Base-by-base conservation (phyloP, 108 stramenopile genomes). In the Skeletonema potamos region DNA sequence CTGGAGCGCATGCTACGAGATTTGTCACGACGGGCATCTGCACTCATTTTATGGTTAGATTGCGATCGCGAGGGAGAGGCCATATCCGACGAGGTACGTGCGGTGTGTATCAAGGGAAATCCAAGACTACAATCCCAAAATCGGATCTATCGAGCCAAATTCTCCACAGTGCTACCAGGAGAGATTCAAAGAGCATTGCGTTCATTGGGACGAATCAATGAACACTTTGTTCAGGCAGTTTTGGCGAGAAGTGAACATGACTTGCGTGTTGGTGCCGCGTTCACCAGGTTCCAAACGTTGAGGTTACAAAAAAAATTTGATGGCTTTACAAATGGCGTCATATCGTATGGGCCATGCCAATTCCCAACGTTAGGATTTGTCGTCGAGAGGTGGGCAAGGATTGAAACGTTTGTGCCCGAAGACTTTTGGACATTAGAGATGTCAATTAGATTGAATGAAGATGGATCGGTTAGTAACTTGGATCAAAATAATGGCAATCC, bases 331-430 rank as follows among this genome's bases (percentile, higher is more conserved):
- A 77, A 77, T 9, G 73, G 77, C 2, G 90, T 98, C 0, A 76
- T 99, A 20, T 86, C 85, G 43, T 99, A 98, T 73, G 99, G 99
- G 15, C 97, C 99, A 1, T 99, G 99, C 71, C 99, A 99, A 70
- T 99, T 99, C 75, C 99, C 99, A 1, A 99, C 98, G 3, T 77
- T 99, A 41, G 99, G 99, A n/a, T 99, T 99, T 80, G 93, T 99
- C n/a, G 99, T 98, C 4, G 97, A 97, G 57, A 80, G 99, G 57
- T 96, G 96, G 91, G 93, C 94, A 13, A 67, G 92, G 51, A 98
- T 98, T 63, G 85, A 96, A 73, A 90, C 91, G 7, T 98, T 98
- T 84, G 71, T 92, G 13, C 83, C 93, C n/a, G 92, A 98, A 76
- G 79, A 91, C 32, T 99, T 98, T 76, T 99, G 97, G 98, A 85